Conservation (phyloP, 2,329 filamentous ascomycete genomes). For the Phyllosticta ampelicida region DNA sequence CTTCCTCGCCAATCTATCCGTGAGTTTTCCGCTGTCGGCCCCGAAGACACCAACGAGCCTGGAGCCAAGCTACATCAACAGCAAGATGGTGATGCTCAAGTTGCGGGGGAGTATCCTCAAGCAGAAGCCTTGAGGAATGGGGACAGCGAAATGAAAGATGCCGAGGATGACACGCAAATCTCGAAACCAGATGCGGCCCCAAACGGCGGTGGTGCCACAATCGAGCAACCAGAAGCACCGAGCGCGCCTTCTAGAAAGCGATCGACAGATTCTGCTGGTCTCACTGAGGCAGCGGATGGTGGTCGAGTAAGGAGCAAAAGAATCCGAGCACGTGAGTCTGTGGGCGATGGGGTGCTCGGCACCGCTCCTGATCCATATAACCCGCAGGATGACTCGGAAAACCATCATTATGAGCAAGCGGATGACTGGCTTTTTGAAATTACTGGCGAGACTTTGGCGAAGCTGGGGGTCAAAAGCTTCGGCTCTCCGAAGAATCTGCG, state of each 20-base stretch:
- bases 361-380: constrained; percentile 42
- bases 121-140: neutral
- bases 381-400: constrained; percentile 41
- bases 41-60: constrained; percentile 27
- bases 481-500: constrained; percentile 31
- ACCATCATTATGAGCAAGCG: constrained; percentile 42
- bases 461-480: constrained; percentile 38
- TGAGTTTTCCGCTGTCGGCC: neutral
- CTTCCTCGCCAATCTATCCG: constrained; percentile 23
- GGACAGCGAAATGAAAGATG: constrained; percentile 20
- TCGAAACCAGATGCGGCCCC: neutral
- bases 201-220: neutral
- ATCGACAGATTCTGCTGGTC: constrained; percentile 48
- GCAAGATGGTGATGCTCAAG: neutral
- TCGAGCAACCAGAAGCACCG: constrained; percentile 21
- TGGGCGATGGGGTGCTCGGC: constrained; percentile 36
- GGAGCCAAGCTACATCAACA: constrained; percentile 15
- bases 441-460: constrained; percentile 41
- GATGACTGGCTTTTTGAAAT: constrained; percentile 49
- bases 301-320: constrained; percentile 49
- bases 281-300: constrained; percentile 47
- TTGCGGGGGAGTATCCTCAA: neutral
- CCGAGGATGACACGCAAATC: neutral
- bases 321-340: constrained; percentile 48
- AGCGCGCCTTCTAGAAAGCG: constrained; percentile 43